These are phyloP conservation scores for Gossypium stocksii DNA, from an alignment of 345 rosid species.

Conservation along the genomic window DNA sequence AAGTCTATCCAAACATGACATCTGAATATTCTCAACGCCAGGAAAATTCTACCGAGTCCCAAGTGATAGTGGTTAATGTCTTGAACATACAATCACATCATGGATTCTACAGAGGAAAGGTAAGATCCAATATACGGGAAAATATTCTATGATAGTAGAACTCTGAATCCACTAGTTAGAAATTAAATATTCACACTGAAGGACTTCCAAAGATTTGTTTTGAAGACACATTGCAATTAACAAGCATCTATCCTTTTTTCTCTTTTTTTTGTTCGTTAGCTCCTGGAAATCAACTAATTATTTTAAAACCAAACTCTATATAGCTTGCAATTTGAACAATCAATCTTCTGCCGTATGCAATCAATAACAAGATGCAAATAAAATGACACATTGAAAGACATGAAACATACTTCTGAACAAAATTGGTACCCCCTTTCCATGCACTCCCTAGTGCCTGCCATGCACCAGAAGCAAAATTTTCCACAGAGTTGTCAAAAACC, in stretches of 20 bases:
- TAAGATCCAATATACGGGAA: not conserved
- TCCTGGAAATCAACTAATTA: not conserved
- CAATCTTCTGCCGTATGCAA: not conserved
- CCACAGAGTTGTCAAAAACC: conserved; percentile 86
- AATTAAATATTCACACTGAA: not conserved
- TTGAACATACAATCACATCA: not conserved
- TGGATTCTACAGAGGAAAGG: not conserved
- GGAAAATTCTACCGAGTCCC: not conserved
- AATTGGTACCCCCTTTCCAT: conserved; percentile 61
- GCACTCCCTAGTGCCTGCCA: conserved; percentile 94
- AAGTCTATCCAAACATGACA: not conserved
- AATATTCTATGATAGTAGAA: not conserved
- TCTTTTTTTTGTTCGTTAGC: not conserved
- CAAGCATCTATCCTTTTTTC: not conserved
- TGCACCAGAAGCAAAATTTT: conserved; percentile 91
- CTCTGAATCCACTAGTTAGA: not conserved
- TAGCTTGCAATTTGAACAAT: not conserved
- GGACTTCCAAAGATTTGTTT: not conserved
- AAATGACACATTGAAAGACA: conserved; percentile 7
- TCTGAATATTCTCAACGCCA: not conserved
- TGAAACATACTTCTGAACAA: conserved; percentile 75
- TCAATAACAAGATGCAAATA: not conserved
- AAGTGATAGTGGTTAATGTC: not conserved
- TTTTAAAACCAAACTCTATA: not conserved
- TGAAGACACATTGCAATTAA: not conserved